Conservation (phyloP, 73 alveolate species). For the Paramecium caudatum region DNA sequence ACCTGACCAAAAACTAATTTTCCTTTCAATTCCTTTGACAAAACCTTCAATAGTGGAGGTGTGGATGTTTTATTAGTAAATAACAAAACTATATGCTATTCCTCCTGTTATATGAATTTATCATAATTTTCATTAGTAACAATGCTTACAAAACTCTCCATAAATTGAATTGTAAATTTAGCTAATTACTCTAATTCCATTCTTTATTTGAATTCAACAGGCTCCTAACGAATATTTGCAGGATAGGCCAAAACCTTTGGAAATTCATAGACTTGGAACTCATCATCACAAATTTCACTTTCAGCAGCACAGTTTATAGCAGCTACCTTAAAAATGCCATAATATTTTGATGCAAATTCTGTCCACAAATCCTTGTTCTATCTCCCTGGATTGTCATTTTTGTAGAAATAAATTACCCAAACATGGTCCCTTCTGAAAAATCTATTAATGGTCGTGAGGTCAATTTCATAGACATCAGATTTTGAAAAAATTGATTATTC, state of each 20-base stretch:
- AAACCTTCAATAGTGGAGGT: slow-evolving; percentile 96
- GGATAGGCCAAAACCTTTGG: slow-evolving; percentile 92
- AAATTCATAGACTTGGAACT: slow-evolving; percentile 85
- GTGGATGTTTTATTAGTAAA: slow-evolving; percentile 95
- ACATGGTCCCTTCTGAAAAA: slow-evolving; percentile 94
- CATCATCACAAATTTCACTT: slow-evolving; percentile 98
- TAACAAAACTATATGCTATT: slow-evolving; percentile 88
- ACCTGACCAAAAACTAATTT: slow-evolving; percentile 95
- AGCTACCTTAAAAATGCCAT: slow-evolving; percentile 96
- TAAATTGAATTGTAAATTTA: slow-evolving; percentile 89
- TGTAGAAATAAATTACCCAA: slow-evolving; percentile 96
- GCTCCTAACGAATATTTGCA: slow-evolving; percentile 90
- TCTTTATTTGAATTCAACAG: slow-evolving; percentile 86
- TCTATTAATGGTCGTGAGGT: slow-evolving; percentile 88
- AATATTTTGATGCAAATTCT: slow-evolving; percentile 91
- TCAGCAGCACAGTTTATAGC: slow-evolving; percentile 98
- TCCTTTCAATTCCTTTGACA: slow-evolving; percentile 92
- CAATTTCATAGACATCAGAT: slow-evolving; percentile 93
- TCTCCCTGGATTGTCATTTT: slow-evolving; percentile 81
- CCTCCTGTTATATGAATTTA: slow-evolving; percentile 89
- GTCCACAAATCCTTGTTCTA: slow-evolving; percentile 85
- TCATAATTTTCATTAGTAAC: slow-evolving; percentile 93
- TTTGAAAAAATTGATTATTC: slow-evolving; percentile 88
- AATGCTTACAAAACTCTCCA: slow-evolving; percentile 95
- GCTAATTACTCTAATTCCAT: slow-evolving; percentile 86